Percentiles rank a stretch among this genome's conserved stretches.
Evolutionary conservation across 2,329 filamentous ascomycete genomes (phyloP).

Genomic region (Hypocrella siamensis): DNA sequence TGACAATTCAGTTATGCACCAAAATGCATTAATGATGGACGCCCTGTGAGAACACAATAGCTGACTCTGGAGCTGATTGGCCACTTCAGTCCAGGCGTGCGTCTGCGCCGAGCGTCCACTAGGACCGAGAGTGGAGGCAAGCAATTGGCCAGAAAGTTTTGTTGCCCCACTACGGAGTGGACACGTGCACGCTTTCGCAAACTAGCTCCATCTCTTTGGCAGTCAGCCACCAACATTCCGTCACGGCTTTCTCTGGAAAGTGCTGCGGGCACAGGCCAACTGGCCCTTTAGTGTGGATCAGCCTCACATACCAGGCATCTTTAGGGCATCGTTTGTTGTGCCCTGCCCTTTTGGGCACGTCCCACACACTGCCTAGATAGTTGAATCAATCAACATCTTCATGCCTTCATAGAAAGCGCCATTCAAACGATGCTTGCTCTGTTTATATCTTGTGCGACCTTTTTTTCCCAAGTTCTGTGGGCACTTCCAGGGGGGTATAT

Average conservation of each 20-base stretch:
- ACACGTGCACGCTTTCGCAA: neutral
- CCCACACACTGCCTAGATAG: too few species aligned
- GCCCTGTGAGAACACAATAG: neutral
- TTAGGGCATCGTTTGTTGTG: too few species aligned
- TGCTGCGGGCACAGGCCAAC: too few species aligned
- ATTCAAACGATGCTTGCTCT: neutral
- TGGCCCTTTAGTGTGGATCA: too few species aligned
- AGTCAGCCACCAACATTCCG: neutral
- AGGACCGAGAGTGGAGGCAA: neutral
- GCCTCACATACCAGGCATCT: too few species aligned
- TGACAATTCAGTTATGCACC: too few species aligned
- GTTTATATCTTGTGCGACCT: neutral
- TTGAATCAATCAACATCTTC: too few species aligned
- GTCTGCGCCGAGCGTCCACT: neutral
- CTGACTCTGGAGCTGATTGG: neutral
- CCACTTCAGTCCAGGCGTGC: neutral
- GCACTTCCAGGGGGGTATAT: neutral
- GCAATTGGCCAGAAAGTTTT: neutral
- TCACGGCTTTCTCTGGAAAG: constrained; percentile 13
- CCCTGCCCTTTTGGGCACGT: too few species aligned
- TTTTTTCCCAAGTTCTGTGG: neutral
- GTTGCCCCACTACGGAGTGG: neutral
- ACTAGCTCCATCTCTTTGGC: neutral
- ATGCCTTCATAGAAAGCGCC: constrained; percentile 11
- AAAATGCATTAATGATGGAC: too few species aligned